Percentiles rank a stretch among this genome's conserved stretches.
Evolutionary conservation across 495 filamentous ascomycete genomes (phyloP).

Genomic region (Aspergillus ellipticus): DNA sequence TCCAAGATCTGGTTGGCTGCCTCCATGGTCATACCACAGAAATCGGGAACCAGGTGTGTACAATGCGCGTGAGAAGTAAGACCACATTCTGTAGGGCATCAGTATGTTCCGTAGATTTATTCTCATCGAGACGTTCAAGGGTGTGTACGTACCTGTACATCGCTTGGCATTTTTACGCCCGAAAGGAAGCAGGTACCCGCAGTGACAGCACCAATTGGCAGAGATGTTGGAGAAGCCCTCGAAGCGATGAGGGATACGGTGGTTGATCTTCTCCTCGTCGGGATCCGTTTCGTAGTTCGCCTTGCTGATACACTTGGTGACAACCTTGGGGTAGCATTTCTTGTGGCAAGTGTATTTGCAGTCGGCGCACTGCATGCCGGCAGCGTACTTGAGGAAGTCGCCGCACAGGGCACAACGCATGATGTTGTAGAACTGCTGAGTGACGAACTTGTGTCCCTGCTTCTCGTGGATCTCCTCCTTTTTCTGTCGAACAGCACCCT

Average conservation of each 20-base stretch:
- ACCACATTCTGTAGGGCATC: slow-evolving; percentile 67
- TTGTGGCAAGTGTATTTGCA: slow-evolving; percentile 99
- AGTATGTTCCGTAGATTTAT: slow-evolving; percentile 14
- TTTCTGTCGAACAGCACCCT: slow-evolving; percentile 92
- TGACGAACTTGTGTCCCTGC: slow-evolving; percentile 97
- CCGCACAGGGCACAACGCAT: slow-evolving; percentile 99
- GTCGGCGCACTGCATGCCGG: slow-evolving; percentile 98
- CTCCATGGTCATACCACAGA: slow-evolving; percentile 99
- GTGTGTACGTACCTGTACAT: slow-evolving; percentile 66
- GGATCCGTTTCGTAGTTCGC: slow-evolving; percentile 97
- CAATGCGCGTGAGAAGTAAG: slow-evolving; percentile 90
- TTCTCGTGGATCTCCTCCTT: slow-evolving; percentile 98
- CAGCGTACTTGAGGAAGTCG: slow-evolving; percentile 96
- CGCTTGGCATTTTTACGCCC: slow-evolving; percentile 91
- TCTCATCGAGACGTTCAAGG: not conserved
- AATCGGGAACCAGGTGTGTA: slow-evolving; percentile 94
- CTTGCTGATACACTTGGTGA: slow-evolving; percentile 99
- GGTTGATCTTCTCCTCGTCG: slow-evolving; percentile 98
- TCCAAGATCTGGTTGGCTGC: slow-evolving; percentile 87
- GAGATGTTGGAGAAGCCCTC: slow-evolving; percentile 91
- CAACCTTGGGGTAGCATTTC: slow-evolving; percentile 95
- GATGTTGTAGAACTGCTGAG: slow-evolving; percentile 99
- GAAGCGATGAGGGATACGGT: slow-evolving; percentile 97
- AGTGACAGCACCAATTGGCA: slow-evolving; percentile 99
- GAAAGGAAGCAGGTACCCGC: slow-evolving; percentile 94